phyloP scores from a whole-genome alignment of 495 filamentous ascomycete genomes.

The Daldinia caldariorum region DNA sequence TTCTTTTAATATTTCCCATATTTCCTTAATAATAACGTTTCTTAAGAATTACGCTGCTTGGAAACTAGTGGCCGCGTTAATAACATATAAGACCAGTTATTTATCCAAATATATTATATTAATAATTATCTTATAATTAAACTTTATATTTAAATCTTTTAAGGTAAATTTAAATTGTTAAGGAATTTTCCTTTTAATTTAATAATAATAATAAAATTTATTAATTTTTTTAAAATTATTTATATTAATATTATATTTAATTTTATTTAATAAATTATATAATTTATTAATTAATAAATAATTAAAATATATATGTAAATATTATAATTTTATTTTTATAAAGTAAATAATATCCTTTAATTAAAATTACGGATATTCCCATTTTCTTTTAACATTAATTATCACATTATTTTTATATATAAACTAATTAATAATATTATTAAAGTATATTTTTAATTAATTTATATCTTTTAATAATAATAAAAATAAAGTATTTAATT shows the following conservation, averaged over 20 bases:
- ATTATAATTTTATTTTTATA: not conserved
- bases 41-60: not conserved
- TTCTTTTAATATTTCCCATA: not conserved
- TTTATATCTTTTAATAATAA: too few species aligned
- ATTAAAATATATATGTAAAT: not conserved
- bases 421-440: not conserved
- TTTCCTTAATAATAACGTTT: not conserved
- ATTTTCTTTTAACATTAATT: too few species aligned
- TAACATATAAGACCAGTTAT: too few species aligned
- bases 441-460: not conserved
- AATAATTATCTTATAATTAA: too few species aligned
- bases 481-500: too few species aligned
- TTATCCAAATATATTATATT: too few species aligned
- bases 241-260: not conserved
- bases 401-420: too few species aligned
- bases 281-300: not conserved
- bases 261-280: constrained; percentile 2
- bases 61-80: not conserved
- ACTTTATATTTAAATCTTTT: too few species aligned
- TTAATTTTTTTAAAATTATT: not conserved
- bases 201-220: not conserved
- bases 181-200: too few species aligned
- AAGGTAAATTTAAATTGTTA: too few species aligned
- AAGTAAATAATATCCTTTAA: too few species aligned
- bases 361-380: too few species aligned